phyloP scores from a whole-genome alignment of 331 rosid genomes.

The Pyrus hybrid region DNA sequence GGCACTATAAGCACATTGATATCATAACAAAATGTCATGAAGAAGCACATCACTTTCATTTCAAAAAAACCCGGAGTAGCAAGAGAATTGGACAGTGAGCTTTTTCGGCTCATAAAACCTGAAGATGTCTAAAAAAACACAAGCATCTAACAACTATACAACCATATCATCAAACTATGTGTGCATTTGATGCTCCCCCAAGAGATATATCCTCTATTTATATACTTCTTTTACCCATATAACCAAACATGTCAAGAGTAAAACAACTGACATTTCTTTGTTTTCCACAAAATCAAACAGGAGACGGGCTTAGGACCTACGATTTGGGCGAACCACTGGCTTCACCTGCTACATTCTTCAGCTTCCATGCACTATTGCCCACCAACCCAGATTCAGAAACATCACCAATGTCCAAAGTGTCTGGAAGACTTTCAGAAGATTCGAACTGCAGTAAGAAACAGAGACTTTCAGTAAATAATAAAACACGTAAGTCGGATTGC shows the following conservation, averaged over 20 bases:
- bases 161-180: slow-evolving; percentile 32
- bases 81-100: slow-evolving; percentile 16
- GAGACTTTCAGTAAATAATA: too few relatives aligned
- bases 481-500: too few relatives aligned
- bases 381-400: slow-evolving; percentile 50
- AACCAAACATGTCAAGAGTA: slow-evolving; percentile 22
- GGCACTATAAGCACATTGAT: too few relatives aligned
- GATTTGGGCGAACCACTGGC: slow-evolving; percentile 47
- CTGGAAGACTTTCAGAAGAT: slow-evolving; percentile 66
- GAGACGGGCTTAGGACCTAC: slow-evolving; percentile 10
- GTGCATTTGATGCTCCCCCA: background rate
- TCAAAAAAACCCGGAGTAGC: slow-evolving; percentile 14
- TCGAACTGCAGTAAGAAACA: slow-evolving; percentile 37
- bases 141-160: slow-evolving; percentile 20
- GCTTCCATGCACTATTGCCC: slow-evolving; percentile 32
- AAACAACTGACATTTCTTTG: slow-evolving; percentile 7
- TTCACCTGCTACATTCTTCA: slow-evolving; percentile 44
- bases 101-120: slow-evolving; percentile 29
- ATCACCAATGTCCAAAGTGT: slow-evolving; percentile 75
- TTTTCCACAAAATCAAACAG: slow-evolving; percentile 19
- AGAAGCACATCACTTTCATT: slow-evolving; percentile 18
- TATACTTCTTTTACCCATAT: slow-evolving; percentile 23
- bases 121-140: slow-evolving; percentile 15
- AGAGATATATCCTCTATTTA: slow-evolving; percentile 20
- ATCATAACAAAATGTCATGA: too few relatives aligned